Evolutionary conservation across 768 basidiomycete species (phyloP).

Genomic region (Termitomyces sp.): DNA sequence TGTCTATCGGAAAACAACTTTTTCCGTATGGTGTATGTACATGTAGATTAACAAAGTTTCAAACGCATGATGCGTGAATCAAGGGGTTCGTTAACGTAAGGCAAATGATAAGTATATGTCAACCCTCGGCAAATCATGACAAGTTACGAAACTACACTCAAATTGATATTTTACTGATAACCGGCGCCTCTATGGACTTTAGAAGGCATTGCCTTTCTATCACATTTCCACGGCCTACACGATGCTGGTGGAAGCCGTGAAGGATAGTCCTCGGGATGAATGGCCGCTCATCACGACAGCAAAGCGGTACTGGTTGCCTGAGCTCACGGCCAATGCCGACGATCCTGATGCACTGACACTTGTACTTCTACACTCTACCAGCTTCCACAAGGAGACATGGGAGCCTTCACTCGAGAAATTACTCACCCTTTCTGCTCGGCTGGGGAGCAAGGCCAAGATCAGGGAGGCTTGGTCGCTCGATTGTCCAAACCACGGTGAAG

Average conservation of each 20-base stretch:
- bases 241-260: conserved; percentile 21
- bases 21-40: background rate
- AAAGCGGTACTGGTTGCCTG: conserved; percentile 51
- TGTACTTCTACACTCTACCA: conserved; percentile 64
- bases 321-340: conserved; percentile 29
- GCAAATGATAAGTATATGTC: too few species aligned
- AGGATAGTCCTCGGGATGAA: conserved; percentile 33
- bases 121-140: background rate
- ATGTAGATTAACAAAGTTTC: background rate
- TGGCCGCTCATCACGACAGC: conserved; percentile 53
- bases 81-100: background rate
- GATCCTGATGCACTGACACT: conserved; percentile 50
- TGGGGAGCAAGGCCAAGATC: conserved; percentile 28
- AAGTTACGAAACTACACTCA: background rate
- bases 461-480: conserved; percentile 67
- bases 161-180: too few species aligned
- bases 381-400: conserved; percentile 76
- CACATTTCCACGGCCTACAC: background rate
- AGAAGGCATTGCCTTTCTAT: conserved; percentile 1
- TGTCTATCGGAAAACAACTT: background rate
- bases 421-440: conserved; percentile 29
- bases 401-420: conserved; percentile 54
- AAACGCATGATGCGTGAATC: background rate
- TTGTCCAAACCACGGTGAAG: conserved; percentile 71
- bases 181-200: conserved; percentile 4